Conservation (phyloP, 805 yeast genomes). For the Candida tammaniensis region DNA sequence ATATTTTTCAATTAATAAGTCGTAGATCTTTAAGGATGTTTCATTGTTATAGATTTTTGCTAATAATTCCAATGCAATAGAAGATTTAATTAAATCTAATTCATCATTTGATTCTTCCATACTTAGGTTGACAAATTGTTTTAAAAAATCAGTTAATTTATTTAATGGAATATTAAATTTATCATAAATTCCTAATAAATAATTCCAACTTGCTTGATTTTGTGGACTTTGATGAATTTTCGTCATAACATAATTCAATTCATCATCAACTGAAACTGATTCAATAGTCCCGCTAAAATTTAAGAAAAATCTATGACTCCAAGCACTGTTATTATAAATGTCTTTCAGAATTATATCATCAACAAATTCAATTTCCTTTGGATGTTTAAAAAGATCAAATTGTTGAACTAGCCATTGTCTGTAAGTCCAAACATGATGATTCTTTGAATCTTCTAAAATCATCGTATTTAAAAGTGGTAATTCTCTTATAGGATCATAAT, state of each 20-base stretch:
- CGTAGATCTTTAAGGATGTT: slow-evolving; percentile 45
- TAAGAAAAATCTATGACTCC: slow-evolving; percentile 81
- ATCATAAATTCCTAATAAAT: slow-evolving; percentile 57
- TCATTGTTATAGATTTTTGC: slow-evolving; percentile 46
- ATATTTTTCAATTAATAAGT: slow-evolving; percentile 47
- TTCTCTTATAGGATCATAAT: slow-evolving; percentile 48
- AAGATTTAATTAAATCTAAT: slow-evolving; percentile 37
- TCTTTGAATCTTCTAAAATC: slow-evolving; percentile 78
- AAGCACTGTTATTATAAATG: slow-evolving; percentile 85
- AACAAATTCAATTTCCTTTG: slow-evolving; percentile 52
- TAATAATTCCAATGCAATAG: slow-evolving; percentile 63
- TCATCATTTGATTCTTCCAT: slow-evolving; percentile 15
- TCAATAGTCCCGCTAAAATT: slow-evolving; percentile 18
- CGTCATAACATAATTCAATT: slow-evolving; percentile 49
- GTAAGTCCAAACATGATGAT: slow-evolving; percentile 96
- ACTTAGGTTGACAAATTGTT: slow-evolving; percentile 32
- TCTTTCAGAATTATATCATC: slow-evolving; percentile 53
- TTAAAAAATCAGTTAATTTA: slow-evolving; percentile 46
- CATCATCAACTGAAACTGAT: slow-evolving; percentile 29
- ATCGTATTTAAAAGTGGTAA: slow-evolving; percentile 61
- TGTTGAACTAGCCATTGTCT: slow-evolving; percentile 74
- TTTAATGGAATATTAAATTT: slow-evolving; percentile 22
- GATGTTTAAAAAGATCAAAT: slow-evolving; percentile 45
- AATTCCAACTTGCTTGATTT: slow-evolving; percentile 86
- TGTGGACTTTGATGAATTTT: slow-evolving; percentile 66